Percentiles rank a stretch among this genome's conserved stretches.
phyloP scores from a whole-genome alignment of 1,284 basidiomycete genomes.

The Cutaneotrichosporon cyanovorans region DNA sequence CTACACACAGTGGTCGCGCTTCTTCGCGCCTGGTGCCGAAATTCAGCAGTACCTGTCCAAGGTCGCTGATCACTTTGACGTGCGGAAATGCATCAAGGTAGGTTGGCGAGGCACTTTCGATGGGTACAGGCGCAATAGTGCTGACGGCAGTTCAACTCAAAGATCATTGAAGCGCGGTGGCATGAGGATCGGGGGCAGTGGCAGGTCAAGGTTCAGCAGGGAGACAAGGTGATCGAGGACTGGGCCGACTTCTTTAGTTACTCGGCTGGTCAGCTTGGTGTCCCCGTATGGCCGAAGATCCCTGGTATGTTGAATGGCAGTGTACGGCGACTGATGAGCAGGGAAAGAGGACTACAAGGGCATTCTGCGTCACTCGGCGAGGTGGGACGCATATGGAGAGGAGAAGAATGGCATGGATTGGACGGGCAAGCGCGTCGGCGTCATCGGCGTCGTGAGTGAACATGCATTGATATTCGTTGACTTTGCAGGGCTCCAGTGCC shows the following conservation, averaged over 20 bases:
- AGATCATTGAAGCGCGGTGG: slow-evolving; percentile 26
- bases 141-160: slow-evolving; percentile 15
- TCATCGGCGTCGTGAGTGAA: slow-evolving; percentile 16
- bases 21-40: slow-evolving; percentile 25
- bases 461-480: slow-evolving; percentile 18
- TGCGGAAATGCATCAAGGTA: slow-evolving; percentile 22
- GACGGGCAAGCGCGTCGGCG: slow-evolving; percentile 11
- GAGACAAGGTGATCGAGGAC: slow-evolving; percentile 16
- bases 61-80: slow-evolving; percentile 20
- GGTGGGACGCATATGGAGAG: slow-evolving; percentile 18
- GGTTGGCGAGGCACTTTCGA: slow-evolving; percentile 3
- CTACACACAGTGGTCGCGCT: slow-evolving; percentile 22
- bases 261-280: slow-evolving; percentile 22
- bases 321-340: slow-evolving; percentile 17
- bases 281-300: slow-evolving; percentile 33
- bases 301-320: slow-evolving; percentile 1
- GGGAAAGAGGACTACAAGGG: slow-evolving; percentile 27
- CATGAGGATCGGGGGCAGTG: slow-evolving; percentile 19
- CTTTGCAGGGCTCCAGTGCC: slow-evolving; percentile 12
- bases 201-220: slow-evolving; percentile 14
- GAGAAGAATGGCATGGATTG: slow-evolving; percentile 14
- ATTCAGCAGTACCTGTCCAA: slow-evolving; percentile 28
- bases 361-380: slow-evolving; percentile 23
- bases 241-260: slow-evolving; percentile 31
- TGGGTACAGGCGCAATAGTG: too few relatives aligned